A percentile compares a stretch with the other conserved stretches of the same genome.
Evolutionary conservation across 2,329 filamentous ascomycete species (phyloP).

Genomic region (Trichoderma sp.): DNA sequence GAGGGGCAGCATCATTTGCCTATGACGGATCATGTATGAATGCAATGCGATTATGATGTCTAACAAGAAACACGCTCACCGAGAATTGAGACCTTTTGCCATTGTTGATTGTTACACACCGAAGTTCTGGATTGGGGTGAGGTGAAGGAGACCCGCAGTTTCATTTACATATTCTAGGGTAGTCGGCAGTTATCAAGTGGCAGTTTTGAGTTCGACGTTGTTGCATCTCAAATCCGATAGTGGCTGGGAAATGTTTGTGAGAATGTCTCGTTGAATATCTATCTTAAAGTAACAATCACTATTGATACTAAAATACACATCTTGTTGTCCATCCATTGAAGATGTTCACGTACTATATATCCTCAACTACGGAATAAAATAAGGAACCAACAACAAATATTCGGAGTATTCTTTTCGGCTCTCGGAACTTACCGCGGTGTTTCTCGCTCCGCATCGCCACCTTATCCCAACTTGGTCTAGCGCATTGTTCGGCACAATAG

Average conservation of each 20-base stretch:
- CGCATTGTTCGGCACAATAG: not conserved
- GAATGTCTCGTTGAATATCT: not conserved
- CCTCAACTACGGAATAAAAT: no score
- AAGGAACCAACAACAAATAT: not conserved
- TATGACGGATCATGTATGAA: constrained; percentile 1
- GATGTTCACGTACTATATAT: no score
- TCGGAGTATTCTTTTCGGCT: not conserved
- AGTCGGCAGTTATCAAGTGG: not conserved
- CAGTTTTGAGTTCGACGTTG: not conserved
- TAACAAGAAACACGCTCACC: not conserved
- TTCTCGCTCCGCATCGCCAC: not conserved
- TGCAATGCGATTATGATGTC: constrained; percentile 5
- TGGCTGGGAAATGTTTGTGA: not conserved
- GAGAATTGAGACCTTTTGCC: not conserved
- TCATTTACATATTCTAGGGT: not conserved
- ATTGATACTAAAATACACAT: not conserved
- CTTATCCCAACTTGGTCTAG: not conserved
- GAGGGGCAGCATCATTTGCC: not conserved
- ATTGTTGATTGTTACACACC: not conserved
- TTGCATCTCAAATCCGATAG: not conserved
- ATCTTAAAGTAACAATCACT: not conserved
- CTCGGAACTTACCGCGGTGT: not conserved
- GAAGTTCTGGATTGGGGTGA: not conserved
- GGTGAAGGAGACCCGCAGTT: not conserved
- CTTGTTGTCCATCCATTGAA: no score